phyloP scores from a whole-genome alignment of 805 yeast species.

The Schwanniomyces polymorphus region DNA sequence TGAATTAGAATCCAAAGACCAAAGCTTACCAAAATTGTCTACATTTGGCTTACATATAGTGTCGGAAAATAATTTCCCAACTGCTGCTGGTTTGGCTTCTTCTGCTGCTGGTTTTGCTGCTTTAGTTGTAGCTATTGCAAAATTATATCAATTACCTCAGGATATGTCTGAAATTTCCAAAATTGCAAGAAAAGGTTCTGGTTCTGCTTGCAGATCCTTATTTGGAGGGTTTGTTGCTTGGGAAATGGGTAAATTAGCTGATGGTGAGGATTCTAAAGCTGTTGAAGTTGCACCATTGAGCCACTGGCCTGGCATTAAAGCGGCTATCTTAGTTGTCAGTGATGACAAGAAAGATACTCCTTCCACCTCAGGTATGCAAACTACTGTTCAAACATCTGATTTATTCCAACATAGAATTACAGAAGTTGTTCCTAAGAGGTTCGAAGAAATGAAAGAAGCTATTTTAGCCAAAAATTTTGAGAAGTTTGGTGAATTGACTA shows the following conservation, averaged over 20 bases:
- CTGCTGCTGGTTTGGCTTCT: slow-evolving; percentile 98
- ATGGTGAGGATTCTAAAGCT: slow-evolving; percentile 94
- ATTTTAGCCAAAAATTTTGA: slow-evolving; percentile 75
- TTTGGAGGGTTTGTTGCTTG: slow-evolving; percentile 99
- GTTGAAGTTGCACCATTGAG: slow-evolving; percentile 81
- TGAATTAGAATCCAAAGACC: slow-evolving; percentile 57
- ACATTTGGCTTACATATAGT: slow-evolving; percentile 73
- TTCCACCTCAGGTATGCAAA: slow-evolving; percentile 95
- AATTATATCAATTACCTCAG: slow-evolving; percentile 81
- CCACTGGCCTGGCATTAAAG: slow-evolving; percentile 94
- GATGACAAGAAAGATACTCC: slow-evolving; percentile 95
- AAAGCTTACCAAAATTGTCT: slow-evolving; percentile 60
- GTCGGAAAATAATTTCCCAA: slow-evolving; percentile 95
- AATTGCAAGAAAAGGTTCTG: slow-evolving; percentile 97
- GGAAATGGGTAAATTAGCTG: slow-evolving; percentile 83
- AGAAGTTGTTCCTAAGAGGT: slow-evolving; percentile 85
- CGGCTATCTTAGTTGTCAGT: slow-evolving; percentile 87
- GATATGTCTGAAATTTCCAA: slow-evolving; percentile 81
- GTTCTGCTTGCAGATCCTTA: slow-evolving; percentile 95
- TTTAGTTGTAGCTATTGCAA: slow-evolving; percentile 83
- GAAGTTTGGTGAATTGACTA: slow-evolving; percentile 84
- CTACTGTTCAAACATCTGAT: slow-evolving; percentile 86
- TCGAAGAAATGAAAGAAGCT: slow-evolving; percentile 75
- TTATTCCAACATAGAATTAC: slow-evolving; percentile 77
- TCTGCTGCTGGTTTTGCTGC: slow-evolving; percentile 99